Base-by-base conservation (phyloP, 2,329 filamentous ascomycete genomes). In the Fusarium sambucinum region DNA sequence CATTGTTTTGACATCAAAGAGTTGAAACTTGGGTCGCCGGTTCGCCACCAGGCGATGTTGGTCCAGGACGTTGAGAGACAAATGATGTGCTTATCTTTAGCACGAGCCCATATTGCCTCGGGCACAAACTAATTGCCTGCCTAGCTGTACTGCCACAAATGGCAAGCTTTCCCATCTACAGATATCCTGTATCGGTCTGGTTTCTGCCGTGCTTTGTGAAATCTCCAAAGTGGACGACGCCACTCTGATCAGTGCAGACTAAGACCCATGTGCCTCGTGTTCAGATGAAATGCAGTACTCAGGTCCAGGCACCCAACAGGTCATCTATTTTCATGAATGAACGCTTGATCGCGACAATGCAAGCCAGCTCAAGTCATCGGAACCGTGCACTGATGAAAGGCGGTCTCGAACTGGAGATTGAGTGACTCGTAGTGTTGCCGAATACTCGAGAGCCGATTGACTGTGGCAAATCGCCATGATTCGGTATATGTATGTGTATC, bases 241-340 rank as follows among this genome's bases (percentile, higher is more conserved):
- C 60, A 52, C 50, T 40, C 27, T 54, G 47, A 52, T 47, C 54
- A 33, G 48, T 54, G 41, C 45, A 59, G 30, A 38, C 41, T 44
- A 65, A 63, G 27, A 25, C 38, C 44, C 42, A 59, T 59, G 58
- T 53, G 54, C 62, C 65, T 68, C 65, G 68, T 73, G 69, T 70
- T 73, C 66, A 64, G 59, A 63, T 45, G 46, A 57, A 61, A 35
- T 32, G 53, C 41, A 29, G 41, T 44, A 29, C 41, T 25, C 41
- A 42, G 25, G 17, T 14, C 12, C 25, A 44, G 41, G 42, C 25
- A 30, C 27, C 52, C 32, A 60, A 23, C 47, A 44, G 32, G 42
- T 38, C 27, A n/a, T 13, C 21, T 45, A 2, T 29, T 38, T 35
- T 40, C 21, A 51, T 58, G 32, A 50, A 48, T 29, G 17, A 27